Base-by-base conservation (phyloP, 768 basidiomycete genomes). In the Hygrophorus russula region DNA sequence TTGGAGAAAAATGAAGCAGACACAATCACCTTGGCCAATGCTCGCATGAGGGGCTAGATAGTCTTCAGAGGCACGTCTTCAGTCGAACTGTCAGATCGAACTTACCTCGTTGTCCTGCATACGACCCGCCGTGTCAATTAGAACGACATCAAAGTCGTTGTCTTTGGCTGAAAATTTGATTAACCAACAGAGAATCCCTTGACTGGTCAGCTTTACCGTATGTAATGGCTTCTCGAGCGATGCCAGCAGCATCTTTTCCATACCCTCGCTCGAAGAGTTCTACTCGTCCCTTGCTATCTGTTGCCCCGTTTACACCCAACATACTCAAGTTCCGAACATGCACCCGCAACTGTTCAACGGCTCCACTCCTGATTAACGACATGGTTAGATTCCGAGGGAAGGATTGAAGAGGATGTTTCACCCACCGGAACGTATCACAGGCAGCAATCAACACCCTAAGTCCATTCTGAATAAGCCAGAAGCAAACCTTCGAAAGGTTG, bases 61-160 rank as follows among this genome's bases (percentile, higher is more conserved):
- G 28, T n/a, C 7, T 17, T 8, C 44, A 27, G 18, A 34, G 6
- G 7, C 24, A 3, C 3, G 42, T 35, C 40, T 37, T 34, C 45
- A 32, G 28, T 28, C 8, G 35, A 13, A 29, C 8, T 11, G 19
- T 19, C 8, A 35, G 38, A 10, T 30, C 15, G 9, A 8, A 5
- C 71, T 27, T 54, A 87, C 87, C 76, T 98, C 96, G 59, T 98
- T 99, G 61, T 98, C 96, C 61, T 99, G 96, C 96, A 98, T 98
- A 42, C 94, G 76, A 1, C 96, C 96, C 14, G 96, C 96, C 1
- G 96, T 98, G 59, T 99, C 96, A 54, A 99, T 90, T 36, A 99
- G 69, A 5, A 99, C 94, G 17, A 98, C 92, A 53, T 99, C 96
- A 59, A 96, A 97, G 48, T 81, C 78, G 48, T 85, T 82, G 53